Evolutionary conservation across 2,329 filamentous ascomycete genomes (phyloP), one percentile per base, ranked within the genome.

Genomic region (Biscogniauxia marginata): DNA sequence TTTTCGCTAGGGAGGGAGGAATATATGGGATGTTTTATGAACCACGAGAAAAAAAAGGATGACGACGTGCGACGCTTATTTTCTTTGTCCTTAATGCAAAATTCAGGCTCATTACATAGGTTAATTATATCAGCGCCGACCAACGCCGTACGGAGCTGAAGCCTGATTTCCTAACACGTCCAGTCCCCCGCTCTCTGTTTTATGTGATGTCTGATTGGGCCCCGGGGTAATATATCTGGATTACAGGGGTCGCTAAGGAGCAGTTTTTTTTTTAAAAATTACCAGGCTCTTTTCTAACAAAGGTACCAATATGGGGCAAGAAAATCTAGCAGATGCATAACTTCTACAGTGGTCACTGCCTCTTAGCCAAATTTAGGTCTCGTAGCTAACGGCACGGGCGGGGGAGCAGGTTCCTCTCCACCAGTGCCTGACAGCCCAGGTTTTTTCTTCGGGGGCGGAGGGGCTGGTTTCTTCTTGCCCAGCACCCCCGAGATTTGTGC

Each of bases 381-480:
- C 2, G 81, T 82, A 50, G 76, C 71, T 70, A 80, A 66, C 13
- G 83, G 83, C 45, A 85, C 72, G 0, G 82, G 82, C 4, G 83
- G 83, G 8, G 80, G 79, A 16, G 61, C 66, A 46, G 70, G 72
- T 4, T 67, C 71, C 43, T 69, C 66, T 45, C 39, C 57, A 21
- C 47, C 20, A 23, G 58, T 58, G 16, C 57, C 63, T 4, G 65
- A 63, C 46, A 82, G 60, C 7, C 64, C 71, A 2, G 76, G 73
- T 65, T 80, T 82, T 73, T 82, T 84, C 72, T 81, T 83, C 2
- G 77, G 73, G 18, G 60, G 64, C 9, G 68, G 68, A n/a, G 64
- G 67, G 21, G 69, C 66, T 2, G 81, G 77, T 8, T 79, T 76
- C 67, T 82, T 84, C 71, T 82, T 84, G 2, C 59, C 62, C 19